Base-by-base conservation (phyloP, 441 rosid genomes). In the Aquilaria agallochum region DNA sequence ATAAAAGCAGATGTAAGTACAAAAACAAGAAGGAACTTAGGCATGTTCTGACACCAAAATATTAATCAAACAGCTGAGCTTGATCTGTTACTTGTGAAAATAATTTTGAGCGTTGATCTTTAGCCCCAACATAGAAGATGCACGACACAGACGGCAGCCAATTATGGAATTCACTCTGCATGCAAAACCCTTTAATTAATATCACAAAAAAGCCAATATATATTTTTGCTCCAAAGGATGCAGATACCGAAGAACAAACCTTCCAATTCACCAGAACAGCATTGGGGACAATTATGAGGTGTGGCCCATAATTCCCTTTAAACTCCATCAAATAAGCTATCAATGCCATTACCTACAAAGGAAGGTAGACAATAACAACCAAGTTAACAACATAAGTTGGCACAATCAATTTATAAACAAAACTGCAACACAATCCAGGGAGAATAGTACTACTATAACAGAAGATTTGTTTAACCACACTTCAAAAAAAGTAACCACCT, bases 251-350 rank as follows among this genome's bases (percentile, higher is more conserved):
- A 68, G 45, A 58, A 80, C 92, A 62, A 73, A 90, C 99, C 99
- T 96, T 96, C 99, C 99, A 96, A 68, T 96, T 96, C 36, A 96
- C 99, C 68, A 96, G 70, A 65, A 96, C 99, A 71, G 99, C 99
- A 74, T 96, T 96, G 56, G 99, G 99, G 71, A 96, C 99, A 68
- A 96, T 90, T 59, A 96, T 93, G 76, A 96, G 99, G 86, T 96
- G 99, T 4, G 99, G 99, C 57, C 99, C 99, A 80, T 96, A 89
- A 76, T 93, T 96, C 65, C 99, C 98, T 76, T 96, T 96, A 59
- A 87, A 90, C 77, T 96, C 99, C 99, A 96, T 96, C 75, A 96
- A 81, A 82, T 93, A 91, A 74, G 99, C 99, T 82, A 96, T 86
- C 83, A 96, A 74, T 55, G 99, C 90, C 99, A 96, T 93, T 69